These are phyloP conservation scores for Xanthoconium stramineum DNA, from an alignment of 768 basidiomycete genomes.

Conservation along the genomic window DNA sequence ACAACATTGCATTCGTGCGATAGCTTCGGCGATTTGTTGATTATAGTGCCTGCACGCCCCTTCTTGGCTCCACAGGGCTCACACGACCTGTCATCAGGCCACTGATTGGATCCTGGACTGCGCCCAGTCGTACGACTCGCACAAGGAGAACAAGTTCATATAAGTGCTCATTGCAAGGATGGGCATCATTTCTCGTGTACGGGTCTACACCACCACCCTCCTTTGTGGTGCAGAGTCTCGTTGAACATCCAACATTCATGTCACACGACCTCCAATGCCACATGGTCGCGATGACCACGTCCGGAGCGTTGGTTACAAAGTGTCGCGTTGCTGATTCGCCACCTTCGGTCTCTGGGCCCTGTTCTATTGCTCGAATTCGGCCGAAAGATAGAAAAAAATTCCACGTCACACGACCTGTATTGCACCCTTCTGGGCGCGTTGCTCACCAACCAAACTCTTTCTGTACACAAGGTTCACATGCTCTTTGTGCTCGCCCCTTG, in stretches of 20 bases:
- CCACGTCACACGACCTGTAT: not conserved
- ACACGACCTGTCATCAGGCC: constrained; percentile 12
- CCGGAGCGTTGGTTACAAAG: not conserved
- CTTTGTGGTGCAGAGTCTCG: not conserved
- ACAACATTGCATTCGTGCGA: not conserved
- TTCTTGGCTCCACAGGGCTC: constrained; percentile 5
- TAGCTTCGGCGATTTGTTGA: not conserved
- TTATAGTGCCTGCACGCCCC: not conserved
- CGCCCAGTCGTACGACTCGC: not conserved
- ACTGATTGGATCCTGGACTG: not conserved
- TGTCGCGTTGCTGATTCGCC: not conserved
- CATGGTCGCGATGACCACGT: not conserved
- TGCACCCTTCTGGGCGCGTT: not conserved
- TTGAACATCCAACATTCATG: not conserved
- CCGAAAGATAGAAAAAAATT: not conserved
- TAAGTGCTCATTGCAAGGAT: not conserved
- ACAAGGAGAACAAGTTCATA: not conserved
- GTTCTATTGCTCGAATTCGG: not conserved
- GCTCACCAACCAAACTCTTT: not conserved
- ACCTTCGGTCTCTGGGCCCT: not conserved
- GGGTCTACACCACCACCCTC: not conserved
- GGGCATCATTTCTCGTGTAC: not conserved
- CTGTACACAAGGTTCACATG: not conserved
- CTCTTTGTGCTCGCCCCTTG: not conserved
- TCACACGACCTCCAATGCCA: constrained; percentile 17